phyloP scores from a whole-genome alignment of 1,284 basidiomycete species.

The Heterobasidion occidentale region DNA sequence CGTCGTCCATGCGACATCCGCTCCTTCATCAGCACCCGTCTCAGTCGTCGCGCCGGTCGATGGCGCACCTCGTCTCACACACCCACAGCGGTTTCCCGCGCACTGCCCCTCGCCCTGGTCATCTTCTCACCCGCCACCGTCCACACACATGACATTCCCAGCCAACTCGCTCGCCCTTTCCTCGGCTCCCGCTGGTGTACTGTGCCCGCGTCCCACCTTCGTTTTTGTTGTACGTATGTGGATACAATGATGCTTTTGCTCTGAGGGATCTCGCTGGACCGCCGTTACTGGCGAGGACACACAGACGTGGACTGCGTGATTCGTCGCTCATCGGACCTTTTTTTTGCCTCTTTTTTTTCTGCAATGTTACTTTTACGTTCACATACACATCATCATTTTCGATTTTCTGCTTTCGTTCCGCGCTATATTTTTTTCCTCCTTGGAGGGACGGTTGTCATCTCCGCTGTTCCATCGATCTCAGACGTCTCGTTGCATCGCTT shows the following conservation, averaged over 20 bases:
- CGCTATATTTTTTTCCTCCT: no score
- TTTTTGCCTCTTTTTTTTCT: no score
- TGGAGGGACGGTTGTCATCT: no score
- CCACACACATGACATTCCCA: neutral
- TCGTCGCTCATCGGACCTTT: no score
- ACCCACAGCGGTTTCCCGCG: neutral
- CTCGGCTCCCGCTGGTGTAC: neutral
- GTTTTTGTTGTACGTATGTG: neutral
- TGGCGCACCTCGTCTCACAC: neutral
- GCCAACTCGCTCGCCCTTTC: neutral
- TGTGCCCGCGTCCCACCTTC: neutral
- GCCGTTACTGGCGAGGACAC: neutral
- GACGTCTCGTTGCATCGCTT: no score
- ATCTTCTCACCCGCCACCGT: neutral
- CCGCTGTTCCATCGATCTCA: no score
- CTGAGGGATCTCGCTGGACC: neutral
- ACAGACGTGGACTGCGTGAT: no score
- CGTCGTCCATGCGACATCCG: neutral
- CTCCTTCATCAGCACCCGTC: neutral
- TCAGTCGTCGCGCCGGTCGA: neutral
- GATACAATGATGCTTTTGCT: neutral
- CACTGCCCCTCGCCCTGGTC: neutral
- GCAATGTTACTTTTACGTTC: no score
- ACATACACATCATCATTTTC: no score
- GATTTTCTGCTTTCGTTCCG: no score